Evolutionary conservation across 306 rosid genomes (phyloP).

Genomic region (Fagus crenata): DNA sequence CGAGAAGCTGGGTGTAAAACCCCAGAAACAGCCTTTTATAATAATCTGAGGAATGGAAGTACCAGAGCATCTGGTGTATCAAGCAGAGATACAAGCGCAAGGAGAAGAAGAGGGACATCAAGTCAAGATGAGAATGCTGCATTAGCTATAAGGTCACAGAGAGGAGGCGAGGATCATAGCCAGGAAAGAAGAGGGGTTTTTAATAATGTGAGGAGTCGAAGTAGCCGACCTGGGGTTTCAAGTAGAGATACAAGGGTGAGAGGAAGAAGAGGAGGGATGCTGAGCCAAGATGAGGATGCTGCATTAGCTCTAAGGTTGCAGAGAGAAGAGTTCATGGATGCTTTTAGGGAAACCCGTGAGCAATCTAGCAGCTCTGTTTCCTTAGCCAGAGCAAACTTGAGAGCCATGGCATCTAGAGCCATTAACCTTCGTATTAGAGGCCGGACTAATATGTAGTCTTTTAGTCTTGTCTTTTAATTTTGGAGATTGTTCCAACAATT

Average conservation of each 20-base stretch:
- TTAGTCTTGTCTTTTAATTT: neutral
- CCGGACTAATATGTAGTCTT: constrained; percentile 20
- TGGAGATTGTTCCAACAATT: too few relatives aligned
- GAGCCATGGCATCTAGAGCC: constrained; percentile 82
- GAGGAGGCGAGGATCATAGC: constrained; percentile 30
- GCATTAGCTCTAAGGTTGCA: constrained; percentile 83
- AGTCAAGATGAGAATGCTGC: constrained; percentile 38
- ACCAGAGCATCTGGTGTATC: constrained; percentile 20
- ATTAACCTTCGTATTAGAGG: constrained; percentile 41
- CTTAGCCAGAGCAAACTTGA: constrained; percentile 57
- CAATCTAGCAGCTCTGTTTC: constrained; percentile 35
- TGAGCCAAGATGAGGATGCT: constrained; percentile 76
- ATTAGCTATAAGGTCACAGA: constrained; percentile 35
- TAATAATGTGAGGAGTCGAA: constrained; percentile 21
- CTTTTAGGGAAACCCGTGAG: constrained; percentile 44
- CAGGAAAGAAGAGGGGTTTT: constrained; percentile 15
- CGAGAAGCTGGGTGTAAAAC: constrained; percentile 35
- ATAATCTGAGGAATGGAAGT: constrained; percentile 39
- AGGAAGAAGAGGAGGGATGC: constrained; percentile 41
- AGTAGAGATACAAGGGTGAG: constrained; percentile 24
- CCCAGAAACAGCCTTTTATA: constrained; percentile 49
- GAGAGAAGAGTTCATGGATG: constrained; percentile 84
- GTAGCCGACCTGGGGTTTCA: neutral
- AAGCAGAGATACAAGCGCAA: constrained; percentile 34
- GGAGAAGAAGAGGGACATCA: constrained; percentile 39